Evolutionary conservation across 352 stramenopile species (phyloP), one percentile per base, ranked within the genome.

Genomic region (Phytophthora capsici): DNA sequence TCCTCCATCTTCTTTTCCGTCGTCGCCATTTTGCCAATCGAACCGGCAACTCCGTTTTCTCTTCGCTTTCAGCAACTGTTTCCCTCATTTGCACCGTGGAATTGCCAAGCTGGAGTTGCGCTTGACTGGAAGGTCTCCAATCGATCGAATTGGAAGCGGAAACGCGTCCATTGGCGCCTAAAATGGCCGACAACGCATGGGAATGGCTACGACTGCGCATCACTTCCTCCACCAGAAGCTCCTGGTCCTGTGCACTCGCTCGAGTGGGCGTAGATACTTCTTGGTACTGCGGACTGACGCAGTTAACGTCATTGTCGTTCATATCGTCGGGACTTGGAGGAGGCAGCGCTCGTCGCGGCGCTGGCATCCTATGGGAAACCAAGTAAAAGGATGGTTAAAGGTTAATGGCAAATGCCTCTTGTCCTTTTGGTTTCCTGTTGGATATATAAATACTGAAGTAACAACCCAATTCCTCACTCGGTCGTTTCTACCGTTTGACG

Each of bases 171-270:
- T 60, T 66, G 8, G 59, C 77, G 3, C 75, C 75, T 22, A 86
- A 36, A 19, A 82, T 80, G 16, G 51, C 66, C 6, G 78, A 84
- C 30, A 86, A 50, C 0, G 77, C 67, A 45, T 86, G 78, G n/a
- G 75, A 75, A 37, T 84, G 75, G 25, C 72, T 78, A 41, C 50
- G 75, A 53, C 50, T 69, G n/a, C 66, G 67, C 1, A 23, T 38
- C 10, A 44, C 41, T 20, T 47, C 52, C 13, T 63, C 66, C 13
- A 23, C 16, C 17, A 68, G 7, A 1, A 66, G 17, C 4, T 68
- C 59, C 4, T 56, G 12, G 6, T 78, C 66, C 9, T 63, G 51
- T 2, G 44, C 23, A 25, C 57, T 67, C 38, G 28, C 49, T 26
- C 44, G 14, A 13, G 56, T 73, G n/a, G 78, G 74, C 20, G 77